Conservation (phyloP, 148 eudicot genomes). For the Mesembryanthemum crystallinum region DNA sequence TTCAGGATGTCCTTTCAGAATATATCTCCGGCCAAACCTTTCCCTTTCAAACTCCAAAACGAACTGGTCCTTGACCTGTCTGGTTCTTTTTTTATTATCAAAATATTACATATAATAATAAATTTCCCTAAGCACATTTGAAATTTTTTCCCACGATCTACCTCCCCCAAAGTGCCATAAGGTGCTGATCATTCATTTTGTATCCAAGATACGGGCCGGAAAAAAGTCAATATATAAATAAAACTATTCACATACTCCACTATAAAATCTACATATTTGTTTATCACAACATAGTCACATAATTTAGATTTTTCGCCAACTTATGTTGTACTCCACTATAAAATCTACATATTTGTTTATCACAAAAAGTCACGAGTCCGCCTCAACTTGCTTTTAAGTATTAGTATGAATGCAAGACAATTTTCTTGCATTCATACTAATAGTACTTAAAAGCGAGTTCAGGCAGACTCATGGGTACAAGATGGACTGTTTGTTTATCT, state of each 20-base stretch:
- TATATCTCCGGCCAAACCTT: neutral
- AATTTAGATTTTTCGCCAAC: neutral
- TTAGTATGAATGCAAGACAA: too few species aligned
- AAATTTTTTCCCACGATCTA: neutral
- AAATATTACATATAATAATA: neutral
- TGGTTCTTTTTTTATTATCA: neutral
- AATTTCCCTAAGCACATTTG: neutral
- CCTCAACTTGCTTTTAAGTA: too few species aligned
- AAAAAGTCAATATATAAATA: neutral
- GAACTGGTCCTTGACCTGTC: neutral
- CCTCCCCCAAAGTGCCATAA: neutral
- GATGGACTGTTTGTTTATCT: too few species aligned
- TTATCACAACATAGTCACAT: too few species aligned
- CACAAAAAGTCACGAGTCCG: too few species aligned
- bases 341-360: too few species aligned
- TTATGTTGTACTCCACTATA: neutral
- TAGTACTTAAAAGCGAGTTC: too few species aligned
- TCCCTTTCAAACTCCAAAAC: neutral
- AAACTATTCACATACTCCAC: neutral
- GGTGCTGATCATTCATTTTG: neutral
- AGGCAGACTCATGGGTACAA: too few species aligned
- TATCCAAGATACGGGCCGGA: neutral
- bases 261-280: too few species aligned
- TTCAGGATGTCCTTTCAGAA: neutral
- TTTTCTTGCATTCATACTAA: too few species aligned